Evolutionary conservation across 176 grass and related monocot species (phyloP).

Genomic region (Paspalum vaginatum): DNA sequence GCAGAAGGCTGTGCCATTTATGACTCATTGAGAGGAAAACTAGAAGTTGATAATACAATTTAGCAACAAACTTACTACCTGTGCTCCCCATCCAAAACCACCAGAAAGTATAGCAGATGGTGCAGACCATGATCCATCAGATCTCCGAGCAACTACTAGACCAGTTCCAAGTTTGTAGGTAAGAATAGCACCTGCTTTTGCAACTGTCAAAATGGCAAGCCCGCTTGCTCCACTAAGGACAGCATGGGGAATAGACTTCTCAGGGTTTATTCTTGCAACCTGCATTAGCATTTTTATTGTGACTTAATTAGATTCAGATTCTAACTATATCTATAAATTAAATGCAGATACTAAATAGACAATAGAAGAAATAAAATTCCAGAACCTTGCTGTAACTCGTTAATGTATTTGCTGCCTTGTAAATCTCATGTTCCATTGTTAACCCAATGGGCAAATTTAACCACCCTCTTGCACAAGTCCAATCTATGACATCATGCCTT

Average conservation of each 20-base stretch:
- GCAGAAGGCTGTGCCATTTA: not conserved
- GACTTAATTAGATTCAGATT: not conserved
- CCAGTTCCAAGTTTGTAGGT: constrained; percentile 94
- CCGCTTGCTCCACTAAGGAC: constrained; percentile 81
- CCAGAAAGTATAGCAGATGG: constrained; percentile 76
- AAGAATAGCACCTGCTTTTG: constrained; percentile 79
- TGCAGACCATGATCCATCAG: constrained; percentile 89
- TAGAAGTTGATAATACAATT: not conserved
- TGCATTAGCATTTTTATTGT: constrained; percentile 38
- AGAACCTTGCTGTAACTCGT: constrained; percentile 69
- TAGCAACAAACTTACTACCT: constrained; percentile 48
- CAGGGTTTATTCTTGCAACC: constrained; percentile 73
- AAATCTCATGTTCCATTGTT: constrained; percentile 90
- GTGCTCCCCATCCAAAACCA: constrained; percentile 95
- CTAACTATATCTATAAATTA: not conserved
- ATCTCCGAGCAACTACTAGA: constrained; percentile 73
- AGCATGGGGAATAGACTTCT: constrained; percentile 75
- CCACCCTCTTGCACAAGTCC: constrained; percentile 83
- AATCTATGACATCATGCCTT: constrained; percentile 91
- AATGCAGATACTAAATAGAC: not conserved
- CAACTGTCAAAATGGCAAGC: constrained; percentile 84
- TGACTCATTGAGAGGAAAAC: not conserved
- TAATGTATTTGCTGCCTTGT: constrained; percentile 75
- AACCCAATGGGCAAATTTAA: constrained; percentile 89
- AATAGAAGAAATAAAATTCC: constrained; percentile 1